A percentile compares a stretch with the other conserved stretches of the same genome.
These are phyloP conservation scores for Umbelopsis sp. DNA, from an alignment of 371 early-diverging fungal genomes.

Conservation along the genomic window DNA sequence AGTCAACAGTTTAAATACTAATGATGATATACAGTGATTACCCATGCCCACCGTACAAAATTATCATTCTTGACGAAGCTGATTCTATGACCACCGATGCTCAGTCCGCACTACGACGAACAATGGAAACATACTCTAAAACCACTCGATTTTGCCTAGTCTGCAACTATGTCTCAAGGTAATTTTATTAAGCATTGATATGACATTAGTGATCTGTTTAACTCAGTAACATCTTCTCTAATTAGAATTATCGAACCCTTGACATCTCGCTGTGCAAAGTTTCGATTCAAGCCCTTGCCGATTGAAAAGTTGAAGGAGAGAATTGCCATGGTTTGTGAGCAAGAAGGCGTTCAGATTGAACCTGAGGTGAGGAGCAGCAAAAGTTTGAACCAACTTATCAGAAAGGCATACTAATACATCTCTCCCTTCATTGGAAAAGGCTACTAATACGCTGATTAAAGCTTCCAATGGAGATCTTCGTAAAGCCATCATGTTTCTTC, in stretches of 20 bases:
- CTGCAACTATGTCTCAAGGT: constrained; percentile 96
- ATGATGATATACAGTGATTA: constrained; percentile 27
- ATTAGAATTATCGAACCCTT: constrained; percentile 93
- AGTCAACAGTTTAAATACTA: not conserved
- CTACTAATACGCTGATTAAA: constrained; percentile 73
- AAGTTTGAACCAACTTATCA: not conserved
- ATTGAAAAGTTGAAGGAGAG: constrained; percentile 54
- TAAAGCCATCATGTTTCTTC: constrained; percentile 89
- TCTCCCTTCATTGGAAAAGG: constrained; percentile 36
- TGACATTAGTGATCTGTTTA: constrained; percentile 5
- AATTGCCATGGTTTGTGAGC: constrained; percentile 65
- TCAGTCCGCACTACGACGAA: constrained; percentile 97
- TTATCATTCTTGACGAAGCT: constrained; percentile 99
- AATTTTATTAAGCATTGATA: constrained; percentile 22
- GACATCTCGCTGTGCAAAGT: constrained; percentile 95
- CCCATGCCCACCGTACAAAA: constrained; percentile 89
- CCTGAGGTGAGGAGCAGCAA: constrained; percentile 36
- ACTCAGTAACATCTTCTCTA: constrained; percentile 31
- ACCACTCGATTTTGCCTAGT: constrained; percentile 98
- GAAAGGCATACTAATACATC: not conserved
- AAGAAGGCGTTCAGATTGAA: constrained; percentile 67
- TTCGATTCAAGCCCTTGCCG: constrained; percentile 89
- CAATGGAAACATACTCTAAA: constrained; percentile 98
- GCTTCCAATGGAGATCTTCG: constrained; percentile 92
- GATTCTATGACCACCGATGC: constrained; percentile 99